Conservation (phyloP, 2,329 filamentous ascomycete species). For the Penicillium paneum region DNA sequence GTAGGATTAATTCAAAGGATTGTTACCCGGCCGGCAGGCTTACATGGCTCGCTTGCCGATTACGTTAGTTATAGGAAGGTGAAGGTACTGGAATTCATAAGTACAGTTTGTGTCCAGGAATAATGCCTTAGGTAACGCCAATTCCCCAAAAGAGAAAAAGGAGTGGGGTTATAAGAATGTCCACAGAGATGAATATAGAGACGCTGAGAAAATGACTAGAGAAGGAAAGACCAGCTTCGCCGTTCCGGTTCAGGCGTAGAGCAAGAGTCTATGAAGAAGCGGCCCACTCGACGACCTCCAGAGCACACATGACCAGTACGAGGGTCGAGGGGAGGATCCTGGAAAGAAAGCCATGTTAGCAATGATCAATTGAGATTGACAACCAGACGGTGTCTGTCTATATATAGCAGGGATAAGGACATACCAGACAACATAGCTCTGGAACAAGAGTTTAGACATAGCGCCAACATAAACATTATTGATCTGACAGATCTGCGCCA, state of each 20-base stretch:
- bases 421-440: constrained; percentile 93
- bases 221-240: constrained; percentile 1
- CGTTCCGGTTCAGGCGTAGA: neutral
- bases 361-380: neutral
- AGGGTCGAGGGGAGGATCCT: constrained; percentile 94
- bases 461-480: constrained; percentile 94
- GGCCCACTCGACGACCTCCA: constrained; percentile 93
- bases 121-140: neutral
- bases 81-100: neutral
- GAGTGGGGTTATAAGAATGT: neutral
- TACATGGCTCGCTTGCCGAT: too few relatives aligned
- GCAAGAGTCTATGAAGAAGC: constrained; percentile 15
- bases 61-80: too few relatives aligned
- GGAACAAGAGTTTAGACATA: constrained; percentile 90
- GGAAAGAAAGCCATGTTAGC: constrained; percentile 20
- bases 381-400: neutral
- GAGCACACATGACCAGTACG: constrained; percentile 80
- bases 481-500: constrained; percentile 98
- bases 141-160: neutral
- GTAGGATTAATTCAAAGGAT: too few relatives aligned
- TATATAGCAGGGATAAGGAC: constrained; percentile 30
- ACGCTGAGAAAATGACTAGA: neutral
- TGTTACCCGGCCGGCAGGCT: too few relatives aligned
- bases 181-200: neutral
- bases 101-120: neutral